Base-by-base conservation (phyloP, 2,329 filamentous ascomycete genomes). In the Talaromyces islandicus region DNA sequence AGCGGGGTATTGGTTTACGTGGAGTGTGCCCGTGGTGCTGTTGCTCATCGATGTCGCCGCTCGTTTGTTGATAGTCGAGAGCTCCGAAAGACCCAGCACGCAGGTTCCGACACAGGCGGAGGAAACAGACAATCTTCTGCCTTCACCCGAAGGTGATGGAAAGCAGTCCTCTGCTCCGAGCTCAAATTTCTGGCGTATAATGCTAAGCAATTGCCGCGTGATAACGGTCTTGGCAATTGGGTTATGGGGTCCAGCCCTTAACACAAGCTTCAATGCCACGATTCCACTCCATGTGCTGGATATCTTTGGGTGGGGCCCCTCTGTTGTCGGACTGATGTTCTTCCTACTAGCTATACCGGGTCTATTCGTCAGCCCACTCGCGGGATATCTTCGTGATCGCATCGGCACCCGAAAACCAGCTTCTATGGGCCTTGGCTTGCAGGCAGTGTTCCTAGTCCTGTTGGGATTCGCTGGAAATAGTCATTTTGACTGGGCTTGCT, bases 361-460 rank as follows among this genome's bases (percentile, higher is more conserved):
- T 3, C 80, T 81, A 7, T 83, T 89, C 65, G 64, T 83, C 2
- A 81, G 83, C 0, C 87, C 88, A 0, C 52, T 85, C 0, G 79
- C 85, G 1, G 86, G 83, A 12, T 77, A 75, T 73, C 65, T 80
- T 54, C 68, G 69, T 29, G 65, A 70, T 56, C 60, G 62, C 17
- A 60, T 67, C 25, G 70, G 69, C 7, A 69, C 65, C 1, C 59
- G 62, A 50, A 50, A 12, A 50, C 43, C 43, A 25, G 43, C 43
- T 25, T 11, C 10, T 50, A 50, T 50, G 10, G 43, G 19, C 10
- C 43, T 50, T 50, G 10, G 43, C 19, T 25, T 50, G 7, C 43
- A 50, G 19, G 9, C 43, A 50, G 19, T 50, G 9, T 24, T 24
- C 43, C 43, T 50, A 50, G 19, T 25, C 43, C 19, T 50, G 43